A percentile compares a stretch with the other conserved stretches of the same genome.
Conservation (phyloP, 805 yeast species). For the Wickerhamiella azyma region DNA sequence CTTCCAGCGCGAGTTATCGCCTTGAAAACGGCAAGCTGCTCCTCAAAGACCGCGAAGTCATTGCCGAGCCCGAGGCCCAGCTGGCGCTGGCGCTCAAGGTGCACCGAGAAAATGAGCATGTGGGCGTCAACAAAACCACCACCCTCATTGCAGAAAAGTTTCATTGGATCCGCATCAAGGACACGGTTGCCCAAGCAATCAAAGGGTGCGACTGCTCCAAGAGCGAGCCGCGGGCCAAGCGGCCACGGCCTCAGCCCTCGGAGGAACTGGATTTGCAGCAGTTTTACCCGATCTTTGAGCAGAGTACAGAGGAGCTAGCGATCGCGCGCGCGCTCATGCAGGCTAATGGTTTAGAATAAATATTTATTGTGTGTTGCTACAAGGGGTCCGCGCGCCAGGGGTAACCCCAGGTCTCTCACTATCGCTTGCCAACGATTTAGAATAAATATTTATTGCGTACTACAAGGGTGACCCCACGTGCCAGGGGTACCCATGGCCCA, state of each 20-base stretch:
- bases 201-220: constrained; percentile 53
- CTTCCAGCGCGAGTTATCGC: constrained; percentile 63
- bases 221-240: neutral
- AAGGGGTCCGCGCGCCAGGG: no score
- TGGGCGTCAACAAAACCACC: constrained; percentile 83
- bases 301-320: constrained; percentile 41
- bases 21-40: constrained; percentile 57
- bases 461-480: no score
- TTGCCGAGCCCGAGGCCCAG: constrained; percentile 62
- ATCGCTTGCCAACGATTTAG: constrained; percentile 36
- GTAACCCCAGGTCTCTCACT: no score
- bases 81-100: constrained; percentile 55
- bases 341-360: constrained; percentile 30
- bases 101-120: constrained; percentile 52
- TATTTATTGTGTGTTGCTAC: no score
- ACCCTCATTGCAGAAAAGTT: constrained; percentile 61
- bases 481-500: no score
- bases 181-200: constrained; percentile 68
- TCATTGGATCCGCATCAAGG: constrained; percentile 87
- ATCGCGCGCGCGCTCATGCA: constrained; percentile 55
- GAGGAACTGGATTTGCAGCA: constrained; percentile 1
- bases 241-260: neutral
- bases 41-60: constrained; percentile 72
- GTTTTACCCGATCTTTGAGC: constrained; percentile 12
- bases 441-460: no score